Evolutionary conservation across 208 protist genomes (phyloP).

Genomic region (Crithidia expoeki): DNA sequence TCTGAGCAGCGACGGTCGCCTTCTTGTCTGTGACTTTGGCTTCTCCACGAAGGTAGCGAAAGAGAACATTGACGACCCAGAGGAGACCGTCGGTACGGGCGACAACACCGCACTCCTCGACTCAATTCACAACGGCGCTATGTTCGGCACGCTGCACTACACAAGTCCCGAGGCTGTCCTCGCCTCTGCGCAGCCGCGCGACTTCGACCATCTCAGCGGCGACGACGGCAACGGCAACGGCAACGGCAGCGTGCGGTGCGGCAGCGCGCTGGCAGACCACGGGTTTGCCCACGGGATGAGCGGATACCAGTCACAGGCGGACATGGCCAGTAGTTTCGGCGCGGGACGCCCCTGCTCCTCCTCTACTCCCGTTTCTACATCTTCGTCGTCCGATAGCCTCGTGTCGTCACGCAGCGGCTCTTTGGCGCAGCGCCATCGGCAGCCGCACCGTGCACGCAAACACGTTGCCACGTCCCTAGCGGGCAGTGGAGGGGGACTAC

Average conservation of each 20-base stretch:
- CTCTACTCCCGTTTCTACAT: slow-evolving; percentile 9
- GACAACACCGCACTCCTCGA: slow-evolving; percentile 45
- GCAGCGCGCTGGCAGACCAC: slow-evolving; percentile 6
- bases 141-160: slow-evolving; percentile 88
- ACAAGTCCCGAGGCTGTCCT: slow-evolving; percentile 78
- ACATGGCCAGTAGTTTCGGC: not conserved
- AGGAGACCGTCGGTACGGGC: slow-evolving; percentile 40
- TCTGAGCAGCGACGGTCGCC: slow-evolving; percentile 62
- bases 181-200: slow-evolving; percentile 35
- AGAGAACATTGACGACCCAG: slow-evolving; percentile 59
- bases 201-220: slow-evolving; percentile 3
- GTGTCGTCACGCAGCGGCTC: slow-evolving; percentile 24
- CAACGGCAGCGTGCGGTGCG: slow-evolving; percentile 10
- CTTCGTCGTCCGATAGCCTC: slow-evolving; percentile 11
- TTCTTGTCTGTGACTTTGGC: slow-evolving; percentile 92
- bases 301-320: slow-evolving; percentile 9
- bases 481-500: not conserved
- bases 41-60: slow-evolving; percentile 71
- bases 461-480: not conserved
- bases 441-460: not conserved
- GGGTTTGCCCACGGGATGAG: not conserved
- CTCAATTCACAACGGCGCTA: slow-evolving; percentile 28
- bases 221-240: slow-evolving; percentile 10
- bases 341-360: slow-evolving; percentile 7
- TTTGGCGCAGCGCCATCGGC: not conserved